phyloP scores from a whole-genome alignment of 2,329 filamentous ascomycete species.

The Fusarium metavorans region DNA sequence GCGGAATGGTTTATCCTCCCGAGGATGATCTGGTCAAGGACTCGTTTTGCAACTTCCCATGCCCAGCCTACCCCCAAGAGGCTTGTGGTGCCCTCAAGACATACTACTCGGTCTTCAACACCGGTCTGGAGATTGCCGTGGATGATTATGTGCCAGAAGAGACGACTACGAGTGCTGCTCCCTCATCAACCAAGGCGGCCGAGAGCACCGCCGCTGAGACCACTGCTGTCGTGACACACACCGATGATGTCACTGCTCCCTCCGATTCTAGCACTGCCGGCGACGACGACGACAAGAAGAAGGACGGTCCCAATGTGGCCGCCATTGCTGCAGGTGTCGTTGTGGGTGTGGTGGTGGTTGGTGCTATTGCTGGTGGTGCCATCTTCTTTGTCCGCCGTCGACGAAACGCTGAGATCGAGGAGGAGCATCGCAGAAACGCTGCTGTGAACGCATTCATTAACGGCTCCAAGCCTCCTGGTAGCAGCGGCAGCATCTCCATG shows the following conservation, averaged over 20 bases:
- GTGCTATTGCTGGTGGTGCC: slow-evolving; percentile 73
- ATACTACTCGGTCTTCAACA: slow-evolving; percentile 63
- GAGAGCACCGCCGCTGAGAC: slow-evolving; percentile 30
- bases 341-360: slow-evolving; percentile 80
- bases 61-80: slow-evolving; percentile 71
- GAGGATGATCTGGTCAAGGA: slow-evolving; percentile 65
- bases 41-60: slow-evolving; percentile 72
- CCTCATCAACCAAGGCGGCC: slow-evolving; percentile 43
- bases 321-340: slow-evolving; percentile 91
- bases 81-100: slow-evolving; percentile 65
- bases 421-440: slow-evolving; percentile 85
- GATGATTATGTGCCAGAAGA: slow-evolving; percentile 20
- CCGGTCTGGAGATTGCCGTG: slow-evolving; percentile 58
- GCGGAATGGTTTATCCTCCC: slow-evolving; percentile 77
- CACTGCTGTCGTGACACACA: slow-evolving; percentile 1
- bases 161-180: slow-evolving; percentile 28
- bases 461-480: slow-evolving; percentile 71
- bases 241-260: slow-evolving; percentile 25
- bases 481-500: slow-evolving; percentile 76
- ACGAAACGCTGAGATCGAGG: slow-evolving; percentile 81
- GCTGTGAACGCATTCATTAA: slow-evolving; percentile 82
- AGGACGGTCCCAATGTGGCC: slow-evolving; percentile 73
- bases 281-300: slow-evolving; percentile 22
- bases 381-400: slow-evolving; percentile 82
- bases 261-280: slow-evolving; percentile 2